phyloP scores from a whole-genome alignment of 257 asterid genomes.

The Nicotiana paniculata region DNA sequence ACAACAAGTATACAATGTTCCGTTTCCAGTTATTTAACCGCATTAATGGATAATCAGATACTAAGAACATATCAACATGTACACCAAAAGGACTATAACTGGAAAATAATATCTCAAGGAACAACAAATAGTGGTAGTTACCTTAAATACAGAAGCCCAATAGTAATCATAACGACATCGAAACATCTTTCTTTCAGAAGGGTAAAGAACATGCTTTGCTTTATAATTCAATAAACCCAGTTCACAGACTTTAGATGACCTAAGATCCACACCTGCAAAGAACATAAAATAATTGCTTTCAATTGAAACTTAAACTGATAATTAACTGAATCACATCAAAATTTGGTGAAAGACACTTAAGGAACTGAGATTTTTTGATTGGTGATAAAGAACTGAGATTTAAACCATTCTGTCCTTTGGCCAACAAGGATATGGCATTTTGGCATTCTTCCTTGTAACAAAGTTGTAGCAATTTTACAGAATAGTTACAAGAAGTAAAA shows the following conservation, averaged over 20 bases:
- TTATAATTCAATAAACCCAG: slow-evolving; percentile 77
- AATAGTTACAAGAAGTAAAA: neutral
- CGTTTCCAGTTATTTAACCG: neutral
- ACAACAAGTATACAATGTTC: neutral
- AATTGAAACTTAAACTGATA: neutral
- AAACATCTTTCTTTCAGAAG: slow-evolving; percentile 61
- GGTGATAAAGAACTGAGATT: neutral
- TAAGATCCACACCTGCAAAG: slow-evolving; percentile 83
- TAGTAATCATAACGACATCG: slow-evolving; percentile 94
- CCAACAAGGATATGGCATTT: neutral
- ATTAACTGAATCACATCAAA: neutral
- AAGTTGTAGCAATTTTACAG: neutral
- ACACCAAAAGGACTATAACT: slow-evolving; percentile 1
- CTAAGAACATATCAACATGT: neutral
- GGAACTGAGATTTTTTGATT: neutral
- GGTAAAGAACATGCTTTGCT: slow-evolving; percentile 83
- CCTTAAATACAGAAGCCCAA: slow-evolving; percentile 98
- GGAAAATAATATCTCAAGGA: neutral
- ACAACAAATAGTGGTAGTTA: slow-evolving; percentile 22
- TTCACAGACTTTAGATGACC: slow-evolving; percentile 96
- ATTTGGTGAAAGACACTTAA: neutral
- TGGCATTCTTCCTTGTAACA: neutral
- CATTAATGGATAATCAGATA: slow-evolving; percentile 1
- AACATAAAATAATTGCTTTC: neutral
- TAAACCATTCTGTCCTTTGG: neutral